Evolutionary conservation across 352 stramenopile genomes (phyloP), one percentile per base, ranked within the genome.

Genomic region (Phytophthora syringae): DNA sequence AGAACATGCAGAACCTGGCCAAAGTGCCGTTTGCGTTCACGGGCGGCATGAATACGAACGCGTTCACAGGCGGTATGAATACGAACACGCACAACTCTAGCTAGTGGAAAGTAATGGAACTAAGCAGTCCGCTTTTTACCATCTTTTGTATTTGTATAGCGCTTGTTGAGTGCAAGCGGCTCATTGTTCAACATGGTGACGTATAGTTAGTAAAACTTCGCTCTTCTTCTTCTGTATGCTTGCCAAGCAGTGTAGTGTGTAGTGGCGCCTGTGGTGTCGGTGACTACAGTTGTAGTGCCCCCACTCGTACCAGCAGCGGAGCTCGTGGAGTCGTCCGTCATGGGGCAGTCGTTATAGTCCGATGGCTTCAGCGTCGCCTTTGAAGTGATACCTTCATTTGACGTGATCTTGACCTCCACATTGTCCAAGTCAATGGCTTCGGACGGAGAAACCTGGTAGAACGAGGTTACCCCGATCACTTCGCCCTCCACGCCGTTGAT

Each of bases 401-500:
- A 93, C 54, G 64, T 83, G 42, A 79, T 77, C 56, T 67, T 81
- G 88, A 99, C 84, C 96, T 97, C n/a, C 5, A 79, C 61, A 25
- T 56, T 67, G 20, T 73, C 53, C 27, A 79, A 37, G 49, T 79
- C 67, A n/a, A 79, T 70, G 12, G 57, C 52, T 22, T 72, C 67
- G 16, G 57, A 57, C n/a, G 70, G 66, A 24, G 70, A 56, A 3
- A 79, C 56, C 25, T 79, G 70, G 49, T 76, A 98, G 76, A 98
- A 98, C 76, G 94, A 98, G 61, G 97, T 92, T 37, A 98, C 94
- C 2, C 76, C 76, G 39, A 84, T 84, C n/a, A 83, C 63, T 32
- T 72, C 52, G 9, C 70, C 72, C 24, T 82, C 67, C 15, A 67
- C 58, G 21, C 72, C 74, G 34, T 74, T 76, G 53, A 88, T 86